Evolutionary conservation across 352 stramenopile genomes (phyloP), one percentile per base, ranked within the genome.

Genomic region (Phytopythium oedochilum): DNA sequence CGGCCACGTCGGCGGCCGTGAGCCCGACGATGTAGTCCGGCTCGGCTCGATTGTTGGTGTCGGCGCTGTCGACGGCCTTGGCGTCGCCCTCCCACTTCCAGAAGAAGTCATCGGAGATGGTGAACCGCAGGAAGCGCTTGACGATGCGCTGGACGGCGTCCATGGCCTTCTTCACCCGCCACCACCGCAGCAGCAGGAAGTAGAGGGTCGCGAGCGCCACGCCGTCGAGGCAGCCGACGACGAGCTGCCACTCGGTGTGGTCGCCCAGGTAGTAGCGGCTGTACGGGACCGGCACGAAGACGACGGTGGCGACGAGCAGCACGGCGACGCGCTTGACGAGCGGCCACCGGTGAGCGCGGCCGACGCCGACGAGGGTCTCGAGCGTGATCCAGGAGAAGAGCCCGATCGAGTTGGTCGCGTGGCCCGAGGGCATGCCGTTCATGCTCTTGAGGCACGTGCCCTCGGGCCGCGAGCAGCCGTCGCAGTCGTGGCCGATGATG

Each of bases 231-330:
- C 59, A 56, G 32, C 71, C 71, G 22, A 75, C 47, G 17, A 42
- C 28, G 26, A 80, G 57, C 45, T 80, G 71, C 32, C 71, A 56
- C 20, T 63, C 43, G 18, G 68, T 77, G 62, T 80, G 71, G 55
- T 80, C 71, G 20, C 71, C 71, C 14, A 80, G 55, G 53, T 69
- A 80, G 51, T 75, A 70, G 50, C 71, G 71, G 48, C 68, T 71
- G 71, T 77, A 77, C 8, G 71, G 68, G 25, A 80, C 71, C 0
- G 71, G 71, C 8, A 64, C 61, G 18, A 80, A 44, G 0, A 76
- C 48, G 31, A 73, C 46, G 1, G 47, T 58, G 29, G 47, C 57
- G 17, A 55, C 46, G 31, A 63, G 53, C 17, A 63, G 53, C 20
- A 57, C 36, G 17, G 70, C 26, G 0, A 44, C 53, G 17, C 59